Base-by-base conservation (phyloP, 352 stramenopile genomes). In the Peronospora tabacina region DNA sequence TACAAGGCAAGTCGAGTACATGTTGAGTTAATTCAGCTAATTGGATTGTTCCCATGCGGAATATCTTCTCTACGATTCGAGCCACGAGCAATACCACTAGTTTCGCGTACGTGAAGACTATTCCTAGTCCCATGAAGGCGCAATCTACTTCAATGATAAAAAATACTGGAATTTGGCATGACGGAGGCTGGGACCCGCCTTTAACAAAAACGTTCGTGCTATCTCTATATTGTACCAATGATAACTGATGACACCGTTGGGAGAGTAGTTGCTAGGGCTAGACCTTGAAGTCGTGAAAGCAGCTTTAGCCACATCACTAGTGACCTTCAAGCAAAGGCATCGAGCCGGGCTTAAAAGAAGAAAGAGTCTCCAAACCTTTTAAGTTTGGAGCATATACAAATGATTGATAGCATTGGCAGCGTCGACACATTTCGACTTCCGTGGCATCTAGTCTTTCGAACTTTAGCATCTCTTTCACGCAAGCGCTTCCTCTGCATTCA, bases 401-500 rank as follows among this genome's bases (percentile, higher is more conserved):
- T 26, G 0, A 26, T 26, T 26, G 22, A 26, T 26, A 2, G 22
- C 22, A 26, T 5, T 16, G 12, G 5, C 1, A 8, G 33, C 13
- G 12, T 5, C 5, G 2, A n/a, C 19, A 24, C 17, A 20, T 13
- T 40, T 15, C 28, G 33, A 11, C 35, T 24, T 42, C 43, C 4
- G 30, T n/a, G 0, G 15, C 39, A 5, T 49, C 5, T 17, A 55
- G 29, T 49, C 38, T n/a, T n/a, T 5, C 34, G 39, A 12, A 17
- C 28, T 6, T 26, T 55, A 32, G 30, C 16, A 12, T 56, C 45
- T 47, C 30, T 52, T 15, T 52, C 57, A 11, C 64, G 39, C 20
- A 61, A 61, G 16, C 64, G 72, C n/a, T 90, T 78, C 43, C 53
- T 90, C 22, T 62, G 55, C 20, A 73, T 72, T 2, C 70, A 82